Base-by-base conservation (phyloP, 2,329 filamentous ascomycete species). In the Meredithiella fracta region DNA sequence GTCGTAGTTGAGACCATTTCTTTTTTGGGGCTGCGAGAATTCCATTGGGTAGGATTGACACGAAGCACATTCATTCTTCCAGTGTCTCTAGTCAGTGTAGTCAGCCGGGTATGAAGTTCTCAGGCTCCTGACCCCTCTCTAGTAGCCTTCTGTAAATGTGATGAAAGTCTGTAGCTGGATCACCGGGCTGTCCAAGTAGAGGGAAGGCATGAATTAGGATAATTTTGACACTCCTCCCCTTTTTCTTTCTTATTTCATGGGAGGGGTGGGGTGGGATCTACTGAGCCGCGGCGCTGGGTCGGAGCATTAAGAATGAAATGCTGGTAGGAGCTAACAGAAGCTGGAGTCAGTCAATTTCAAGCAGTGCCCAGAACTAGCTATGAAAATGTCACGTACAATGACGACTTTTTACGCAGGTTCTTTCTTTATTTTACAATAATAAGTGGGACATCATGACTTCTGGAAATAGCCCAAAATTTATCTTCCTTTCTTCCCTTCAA, bases 241-340 rank as follows among this genome's bases (percentile, higher is more conserved):
- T n/a, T 20, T 42, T n/a, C 17, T 20, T 9, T 9, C 22, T 26
- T 26, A 8, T 49, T 49, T 49, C 44, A 49, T 25, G 44, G 44
- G 44, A n/a, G n/a, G n/a, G n/a, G n/a, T n/a, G n/a, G n/a, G 9
- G 44, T 49, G 44, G 44, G 44, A 49, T 49, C 20, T 49, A 1
- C 44, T 49, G 44, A 49, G 44, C 44, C 44, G 44, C 44, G 44
- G 44, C 44, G 22, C 44, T n/a, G 44, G 44, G 44, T 49, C 44
- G 44, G 44, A 49, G 44, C 23, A 23, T n/a, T 25, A 49, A 49
- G 25, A 49, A 49, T 2, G 9, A 23, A 47, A 47, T 20, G 17
- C 14, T 17, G 9, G 20, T n/a, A 47, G 17, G 22, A 23, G 25
- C 20, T 49, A 49, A 49, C 4, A 49, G 23, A 11, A 49, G 15